Conservation (phyloP, 805 yeast species). For the Brettanomyces bruxellensis region DNA sequence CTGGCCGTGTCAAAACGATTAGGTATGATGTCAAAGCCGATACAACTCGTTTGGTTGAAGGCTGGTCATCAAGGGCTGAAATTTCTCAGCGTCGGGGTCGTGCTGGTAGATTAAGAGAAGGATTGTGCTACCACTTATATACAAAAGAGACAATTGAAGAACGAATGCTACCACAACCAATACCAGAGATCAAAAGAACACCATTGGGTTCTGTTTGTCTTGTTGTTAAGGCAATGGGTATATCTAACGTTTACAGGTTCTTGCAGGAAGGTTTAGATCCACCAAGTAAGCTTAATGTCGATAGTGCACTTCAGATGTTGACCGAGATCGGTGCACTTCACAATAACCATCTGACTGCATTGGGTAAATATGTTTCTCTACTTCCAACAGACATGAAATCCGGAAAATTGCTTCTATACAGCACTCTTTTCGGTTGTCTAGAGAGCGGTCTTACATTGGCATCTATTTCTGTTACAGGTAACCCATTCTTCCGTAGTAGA, state of each 20-base stretch:
- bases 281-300: constrained; percentile 49
- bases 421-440: constrained; percentile 76
- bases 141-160: constrained; percentile 49
- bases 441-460: constrained; percentile 76
- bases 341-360: constrained; percentile 46
- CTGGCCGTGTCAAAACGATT: constrained; percentile 77
- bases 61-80: constrained; percentile 88
- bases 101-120: constrained; percentile 90
- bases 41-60: constrained; percentile 63
- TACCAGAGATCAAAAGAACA: constrained; percentile 84
- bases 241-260: constrained; percentile 60
- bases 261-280: constrained; percentile 74
- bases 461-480: constrained; percentile 61
- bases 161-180: constrained; percentile 60
- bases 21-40: constrained; percentile 60
- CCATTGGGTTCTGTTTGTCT: constrained; percentile 76
- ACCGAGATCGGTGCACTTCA: constrained; percentile 67
- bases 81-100: constrained; percentile 90
- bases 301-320: constrained; percentile 42
- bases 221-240: constrained; percentile 83
- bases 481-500: constrained; percentile 56
- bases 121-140: constrained; percentile 74
- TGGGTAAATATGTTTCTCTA: constrained; percentile 73
- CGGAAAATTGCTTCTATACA: constrained; percentile 72
- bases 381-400: constrained; percentile 82